Evolutionary conservation across 331 rosid species (phyloP), one percentile per base, ranked within the genome.

Genomic region (Quercus tomentella): DNA sequence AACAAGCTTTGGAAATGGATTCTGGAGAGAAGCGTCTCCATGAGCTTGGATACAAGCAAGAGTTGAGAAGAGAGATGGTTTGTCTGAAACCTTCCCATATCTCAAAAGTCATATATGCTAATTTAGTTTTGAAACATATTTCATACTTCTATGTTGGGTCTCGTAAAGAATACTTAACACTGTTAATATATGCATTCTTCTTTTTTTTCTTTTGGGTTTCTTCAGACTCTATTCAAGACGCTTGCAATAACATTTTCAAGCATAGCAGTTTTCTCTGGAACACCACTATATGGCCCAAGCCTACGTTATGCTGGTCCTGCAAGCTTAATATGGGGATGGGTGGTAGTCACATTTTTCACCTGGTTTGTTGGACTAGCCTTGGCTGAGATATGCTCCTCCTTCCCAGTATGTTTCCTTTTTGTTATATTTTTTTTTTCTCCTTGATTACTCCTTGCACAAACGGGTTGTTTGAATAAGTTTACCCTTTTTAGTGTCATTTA

Each of bases 51-150:
- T 49, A 49, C 54, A 49, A 49, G 85, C 85, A 82, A 82, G 85
- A 82, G 77, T 76, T 77, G 45, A 65, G 82, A 82, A 77, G 85
- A 76, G 85, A 82, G 56, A 82, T 82, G 85, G 85, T 82, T 49
- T 49, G 17, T 49, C 54, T 14, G 18, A 57, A 49, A 49, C 54
- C 54, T 12, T 49, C 17, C 17, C 54, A 49, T 49, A 12, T 49
- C 54, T 49, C 54, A 14, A 49, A 49, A 49, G 1, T 49, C 54
- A 49, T 49, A 45, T 11, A 49, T 49, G 45, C 45, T 41, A 41
- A 41, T 41, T 41, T 8, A 8, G 3, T 41, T 41, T 41, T 41
- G 45, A 41, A 8, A 8, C 45, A 41, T 41, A 41, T 41, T 41
- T 41, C 12, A 41, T 41, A 41, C 12, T 41, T 41, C 0, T 8